phyloP scores from a whole-genome alignment of 1,139 yeast genomes.

The Dujonia santamariae region DNA sequence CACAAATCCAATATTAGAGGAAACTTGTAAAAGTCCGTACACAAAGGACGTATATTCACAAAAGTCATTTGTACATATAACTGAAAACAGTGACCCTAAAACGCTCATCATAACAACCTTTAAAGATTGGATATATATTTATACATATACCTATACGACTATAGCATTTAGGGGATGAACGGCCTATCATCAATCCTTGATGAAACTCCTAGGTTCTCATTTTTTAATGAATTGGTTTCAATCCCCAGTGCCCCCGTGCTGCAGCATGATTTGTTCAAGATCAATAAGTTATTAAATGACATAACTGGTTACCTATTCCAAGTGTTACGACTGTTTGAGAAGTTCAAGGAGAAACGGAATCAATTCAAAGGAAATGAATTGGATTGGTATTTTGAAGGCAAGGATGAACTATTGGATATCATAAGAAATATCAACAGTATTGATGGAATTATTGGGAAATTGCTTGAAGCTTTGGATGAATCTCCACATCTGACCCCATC shows the following conservation, averaged over 20 bases:
- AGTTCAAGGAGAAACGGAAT: conserved; percentile 9
- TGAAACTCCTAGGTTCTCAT: conserved; percentile 26
- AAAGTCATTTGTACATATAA: too few species aligned
- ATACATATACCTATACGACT: too few species aligned
- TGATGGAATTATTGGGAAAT: conserved; percentile 45
- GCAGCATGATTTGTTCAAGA: conserved; percentile 30
- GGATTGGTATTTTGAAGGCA: conserved; percentile 52
- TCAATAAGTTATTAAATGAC: conserved; percentile 29
- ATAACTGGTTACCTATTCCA: conserved; percentile 27
- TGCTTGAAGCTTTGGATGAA: conserved; percentile 30
- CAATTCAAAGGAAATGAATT: conserved; percentile 14
- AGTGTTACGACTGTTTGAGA: conserved; percentile 15
- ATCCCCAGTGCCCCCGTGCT: conserved; percentile 21
- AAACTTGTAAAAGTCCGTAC: too few species aligned
- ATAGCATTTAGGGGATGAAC: conserved; percentile 5
- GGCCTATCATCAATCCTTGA: conserved; percentile 16
- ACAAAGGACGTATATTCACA: too few species aligned
- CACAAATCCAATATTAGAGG: too few species aligned
- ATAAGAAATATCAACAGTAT: conserved; percentile 36
- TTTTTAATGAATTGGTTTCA: conserved; percentile 29
- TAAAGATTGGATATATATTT: too few species aligned
- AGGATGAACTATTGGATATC: conserved; percentile 37
- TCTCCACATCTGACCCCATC: conserved; percentile 25
- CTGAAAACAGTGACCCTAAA: too few species aligned
- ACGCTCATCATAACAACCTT: too few species aligned